Conservation (phyloP, 1,284 basidiomycete species). For the Hortiboletus rubellus region DNA sequence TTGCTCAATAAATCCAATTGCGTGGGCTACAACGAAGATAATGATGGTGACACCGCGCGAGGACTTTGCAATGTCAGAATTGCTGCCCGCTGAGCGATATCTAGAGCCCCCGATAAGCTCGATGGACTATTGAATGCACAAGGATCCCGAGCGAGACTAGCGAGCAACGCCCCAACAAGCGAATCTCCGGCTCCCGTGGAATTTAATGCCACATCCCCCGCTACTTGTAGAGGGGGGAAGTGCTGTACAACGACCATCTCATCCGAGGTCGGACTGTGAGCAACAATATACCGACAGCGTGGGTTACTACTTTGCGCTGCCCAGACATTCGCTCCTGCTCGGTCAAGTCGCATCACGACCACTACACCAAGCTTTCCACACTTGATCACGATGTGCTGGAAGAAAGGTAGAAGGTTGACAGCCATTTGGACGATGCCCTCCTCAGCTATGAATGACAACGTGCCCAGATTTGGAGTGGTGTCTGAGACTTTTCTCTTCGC, state of each 20-base stretch:
- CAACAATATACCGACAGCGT: constrained; percentile 50
- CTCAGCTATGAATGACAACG: constrained; percentile 62
- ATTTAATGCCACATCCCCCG: constrained; percentile 53
- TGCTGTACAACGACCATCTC: constrained; percentile 65
- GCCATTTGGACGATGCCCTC: constrained; percentile 78
- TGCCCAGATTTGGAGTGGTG: constrained; percentile 41
- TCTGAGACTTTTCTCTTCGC: constrained; percentile 47
- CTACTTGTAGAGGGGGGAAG: constrained; percentile 58
- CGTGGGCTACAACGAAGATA: constrained; percentile 20
- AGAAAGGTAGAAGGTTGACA: constrained; percentile 75
- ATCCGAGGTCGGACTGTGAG: constrained; percentile 45
- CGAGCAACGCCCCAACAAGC: constrained; percentile 75
- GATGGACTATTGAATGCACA: constrained; percentile 46
- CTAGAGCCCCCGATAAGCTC: constrained; percentile 45
- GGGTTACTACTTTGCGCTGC: constrained; percentile 47
- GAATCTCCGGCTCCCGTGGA: constrained; percentile 93
- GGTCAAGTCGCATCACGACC: constrained; percentile 57
- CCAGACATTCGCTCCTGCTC: constrained; percentile 49
- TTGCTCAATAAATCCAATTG: neutral
- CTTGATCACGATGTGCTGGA: constrained; percentile 81
- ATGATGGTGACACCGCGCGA: constrained; percentile 63
- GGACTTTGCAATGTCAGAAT: constrained; percentile 60
- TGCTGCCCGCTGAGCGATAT: constrained; percentile 63
- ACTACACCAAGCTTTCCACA: constrained; percentile 71
- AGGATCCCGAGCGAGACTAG: constrained; percentile 49